Conservation (phyloP, 352 stramenopile genomes). For the Phytopythium delawarense region DNA sequence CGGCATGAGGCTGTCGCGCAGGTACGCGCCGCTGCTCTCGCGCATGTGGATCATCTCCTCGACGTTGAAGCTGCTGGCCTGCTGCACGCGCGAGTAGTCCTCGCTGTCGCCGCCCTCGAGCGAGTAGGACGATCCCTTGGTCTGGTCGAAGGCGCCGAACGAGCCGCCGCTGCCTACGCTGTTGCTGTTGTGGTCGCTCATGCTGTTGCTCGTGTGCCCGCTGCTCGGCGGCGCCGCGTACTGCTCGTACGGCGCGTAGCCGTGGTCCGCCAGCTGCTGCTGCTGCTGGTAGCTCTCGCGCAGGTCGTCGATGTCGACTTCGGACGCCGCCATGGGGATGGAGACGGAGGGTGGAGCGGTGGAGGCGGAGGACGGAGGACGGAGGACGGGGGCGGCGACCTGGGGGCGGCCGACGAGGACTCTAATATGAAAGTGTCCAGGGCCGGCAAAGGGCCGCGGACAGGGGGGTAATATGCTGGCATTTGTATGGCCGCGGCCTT, state of each 20-base stretch:
- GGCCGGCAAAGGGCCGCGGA: too few relatives aligned
- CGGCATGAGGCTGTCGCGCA: slow-evolving; percentile 52
- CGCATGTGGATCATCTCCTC: slow-evolving; percentile 57
- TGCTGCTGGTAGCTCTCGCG: slow-evolving; percentile 15
- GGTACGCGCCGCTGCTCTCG: slow-evolving; percentile 25
- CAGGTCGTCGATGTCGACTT: slow-evolving; percentile 40
- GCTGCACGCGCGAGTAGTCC: slow-evolving; percentile 23
- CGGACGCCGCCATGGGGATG: slow-evolving; percentile 22
- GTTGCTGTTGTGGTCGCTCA: slow-evolving; percentile 19
- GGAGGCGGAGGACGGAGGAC: neutral
- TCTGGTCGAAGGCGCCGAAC: slow-evolving; percentile 20
- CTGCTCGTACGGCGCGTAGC: slow-evolving; percentile 7
- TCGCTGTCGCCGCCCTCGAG: slow-evolving; percentile 21
- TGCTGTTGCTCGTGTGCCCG: slow-evolving; percentile 8
- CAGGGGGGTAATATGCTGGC: too few relatives aligned
- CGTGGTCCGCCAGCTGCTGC: slow-evolving; percentile 4
- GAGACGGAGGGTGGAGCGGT: neutral
- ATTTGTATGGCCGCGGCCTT: too few relatives aligned
- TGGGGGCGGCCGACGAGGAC: too few relatives aligned
- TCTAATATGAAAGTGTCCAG: too few relatives aligned
- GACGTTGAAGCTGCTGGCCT: slow-evolving; percentile 56
- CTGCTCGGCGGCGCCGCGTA: slow-evolving; percentile 13
- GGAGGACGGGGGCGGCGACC: too few relatives aligned
- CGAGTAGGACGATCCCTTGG: slow-evolving; percentile 18
- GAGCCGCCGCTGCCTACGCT: slow-evolving; percentile 20